Evolutionary conservation across 2,329 filamentous ascomycete species (phyloP), one percentile per base, ranked within the genome.

Genomic region (Pestalotiopsis sp.): DNA sequence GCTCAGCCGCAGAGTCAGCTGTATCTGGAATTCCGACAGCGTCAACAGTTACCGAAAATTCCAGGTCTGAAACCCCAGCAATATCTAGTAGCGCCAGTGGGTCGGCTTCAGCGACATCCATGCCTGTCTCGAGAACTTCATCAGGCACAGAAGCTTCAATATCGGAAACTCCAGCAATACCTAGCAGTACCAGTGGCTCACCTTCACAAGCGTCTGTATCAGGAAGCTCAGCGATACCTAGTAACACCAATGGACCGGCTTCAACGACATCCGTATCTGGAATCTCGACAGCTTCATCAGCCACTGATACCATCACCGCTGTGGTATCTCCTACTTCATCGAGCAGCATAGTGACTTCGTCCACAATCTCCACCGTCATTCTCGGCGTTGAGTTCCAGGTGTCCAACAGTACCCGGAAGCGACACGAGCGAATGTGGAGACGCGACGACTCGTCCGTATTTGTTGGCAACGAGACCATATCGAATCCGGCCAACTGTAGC

Each of bases 381-480:
- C 39, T 68, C 13, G 45, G 66, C 27, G 39, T 68, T 20, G 52
- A 65, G 14, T 7, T 68, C 20, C 49, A 49, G 58, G 31, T 23
- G 2, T 27, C 14, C 36, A 68, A 64, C 4, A n/a, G 23, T 4
- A 65, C 61, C 4, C 52, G 39, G 3, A 49, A n/a, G 23, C 12
- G 52, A 23, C 57, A 36, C 14, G 27, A 31, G 52, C 23, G 9
- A 7, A 5, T 60, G 4, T 27, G 52, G 66, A 65, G 27, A 12
- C 60, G 61, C 11, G 66, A 68, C 25, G 60, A 65, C 5, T 27
- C 56, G 23, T 68, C 66, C 14, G 56, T 27, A 27, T 68, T 66
- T 52, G 67, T 68, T 60, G 67, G 67, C 7, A 52, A 60, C 27
- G 31, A 45, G 14, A 68, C 57, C n/a, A 56, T 57, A 17, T 41